Evolutionary conservation across 139 green algal genomes (phyloP).

Genomic region (Penium margaritaceum): DNA sequence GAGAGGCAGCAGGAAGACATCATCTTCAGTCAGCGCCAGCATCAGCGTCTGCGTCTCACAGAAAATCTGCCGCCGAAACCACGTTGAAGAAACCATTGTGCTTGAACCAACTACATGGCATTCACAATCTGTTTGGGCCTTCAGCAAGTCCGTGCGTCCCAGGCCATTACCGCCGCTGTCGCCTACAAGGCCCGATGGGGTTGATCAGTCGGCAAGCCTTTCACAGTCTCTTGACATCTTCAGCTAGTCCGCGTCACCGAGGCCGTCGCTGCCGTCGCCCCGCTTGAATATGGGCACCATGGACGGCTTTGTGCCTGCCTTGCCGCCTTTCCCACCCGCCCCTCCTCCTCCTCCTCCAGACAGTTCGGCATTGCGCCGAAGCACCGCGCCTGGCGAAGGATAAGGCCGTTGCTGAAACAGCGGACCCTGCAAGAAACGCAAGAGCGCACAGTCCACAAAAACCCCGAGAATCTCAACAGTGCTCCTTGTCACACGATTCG

Average conservation of each 20-base stretch:
- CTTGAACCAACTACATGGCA: no score
- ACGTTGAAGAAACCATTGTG: no score
- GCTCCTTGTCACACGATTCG: not conserved
- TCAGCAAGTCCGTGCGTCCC: no score
- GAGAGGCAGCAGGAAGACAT: no score
- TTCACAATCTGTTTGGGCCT: no score
- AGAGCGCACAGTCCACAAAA: not conserved
- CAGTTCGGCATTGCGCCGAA: slow-evolving; percentile 29
- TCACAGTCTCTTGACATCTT: no score
- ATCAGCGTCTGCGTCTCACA: no score
- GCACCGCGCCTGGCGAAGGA: slow-evolving; percentile 33
- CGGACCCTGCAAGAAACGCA: slow-evolving; percentile 31
- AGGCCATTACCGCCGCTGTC: no score
- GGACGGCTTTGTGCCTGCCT: not conserved
- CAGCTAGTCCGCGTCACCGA: slow-evolving; percentile 25
- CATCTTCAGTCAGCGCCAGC: no score
- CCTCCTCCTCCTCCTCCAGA: slow-evolving; percentile 4
- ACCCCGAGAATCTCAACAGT: not conserved
- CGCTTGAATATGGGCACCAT: slow-evolving; percentile 11
- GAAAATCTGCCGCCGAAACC: no score
- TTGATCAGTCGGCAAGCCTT: no score
- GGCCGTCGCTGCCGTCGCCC: slow-evolving; percentile 15
- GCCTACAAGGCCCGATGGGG: no score
- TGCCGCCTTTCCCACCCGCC: not conserved
- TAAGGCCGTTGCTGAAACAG: slow-evolving; percentile 39